Evolutionary conservation across 306 rosid species (phyloP).

Genomic region (Hippophae rhamnoides): DNA sequence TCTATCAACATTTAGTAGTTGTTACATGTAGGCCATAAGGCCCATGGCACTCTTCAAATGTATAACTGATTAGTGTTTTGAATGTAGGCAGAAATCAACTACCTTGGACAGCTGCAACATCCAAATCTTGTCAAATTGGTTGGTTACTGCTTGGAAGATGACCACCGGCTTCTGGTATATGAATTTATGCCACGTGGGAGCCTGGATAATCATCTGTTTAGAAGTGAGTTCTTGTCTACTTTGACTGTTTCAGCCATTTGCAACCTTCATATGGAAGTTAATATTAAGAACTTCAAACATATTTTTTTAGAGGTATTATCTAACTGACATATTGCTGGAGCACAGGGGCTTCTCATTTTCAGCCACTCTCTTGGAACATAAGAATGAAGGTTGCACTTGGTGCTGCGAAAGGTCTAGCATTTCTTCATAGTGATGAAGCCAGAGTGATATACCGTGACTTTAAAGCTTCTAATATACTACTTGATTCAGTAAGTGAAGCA

Average conservation of each 20-base stretch:
- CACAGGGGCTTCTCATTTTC: slow-evolving; percentile 73
- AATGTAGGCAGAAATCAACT: slow-evolving; percentile 79
- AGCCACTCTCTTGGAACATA: slow-evolving; percentile 80
- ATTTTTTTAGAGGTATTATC: slow-evolving; percentile 9
- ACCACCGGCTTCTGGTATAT: slow-evolving; percentile 84
- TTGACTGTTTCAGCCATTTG: slow-evolving; percentile 2
- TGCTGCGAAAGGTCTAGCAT: slow-evolving; percentile 93
- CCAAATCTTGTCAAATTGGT: slow-evolving; percentile 84
- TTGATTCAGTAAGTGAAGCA: slow-evolving; percentile 51
- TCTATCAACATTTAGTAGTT: slow-evolving; percentile 4
- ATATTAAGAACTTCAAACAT: slow-evolving; percentile 1
- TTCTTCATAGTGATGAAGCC: slow-evolving; percentile 86
- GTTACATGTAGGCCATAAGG: slow-evolving; percentile 9
- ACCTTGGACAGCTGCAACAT: slow-evolving; percentile 83
- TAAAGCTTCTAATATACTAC: slow-evolving; percentile 71
- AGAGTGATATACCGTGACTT: slow-evolving; percentile 92
- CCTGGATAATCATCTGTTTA: slow-evolving; percentile 87
- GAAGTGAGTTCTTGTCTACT: slow-evolving; percentile 54
- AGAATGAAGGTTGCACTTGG: slow-evolving; percentile 82
- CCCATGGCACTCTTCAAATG: background rate
- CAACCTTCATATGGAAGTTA: slow-evolving; percentile 4
- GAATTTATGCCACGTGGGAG: slow-evolving; percentile 83
- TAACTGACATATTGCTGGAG: slow-evolving; percentile 11
- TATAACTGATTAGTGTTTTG: slow-evolving; percentile 18
- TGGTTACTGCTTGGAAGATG: slow-evolving; percentile 97